Evolutionary conservation across 1,284 basidiomycete species (phyloP), one percentile per base, ranked within the genome.

Genomic region (Boletus calvinii): DNA sequence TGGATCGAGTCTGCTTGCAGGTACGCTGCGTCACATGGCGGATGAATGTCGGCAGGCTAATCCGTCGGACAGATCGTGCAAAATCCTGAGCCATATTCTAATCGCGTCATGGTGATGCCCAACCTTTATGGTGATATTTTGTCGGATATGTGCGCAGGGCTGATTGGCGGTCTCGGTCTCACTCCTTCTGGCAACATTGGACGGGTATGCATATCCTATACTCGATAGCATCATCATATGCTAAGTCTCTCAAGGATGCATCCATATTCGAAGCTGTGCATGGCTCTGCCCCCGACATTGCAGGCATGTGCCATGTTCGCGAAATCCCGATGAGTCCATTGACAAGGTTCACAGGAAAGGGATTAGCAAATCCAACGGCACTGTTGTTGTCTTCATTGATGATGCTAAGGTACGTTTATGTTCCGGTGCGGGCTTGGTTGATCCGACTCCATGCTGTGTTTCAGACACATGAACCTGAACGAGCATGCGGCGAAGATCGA

Each of bases 81-180:
- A 73, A 94, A 99, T 76, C 97, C 97, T 32, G 79, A 76, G 60
- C 97, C 97, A 10, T 99, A 88, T 77, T 81, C 92, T 43, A 95
- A 98, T 77, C 90, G 94, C 55, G 97, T 99, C 63, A 99, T 99
- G 96, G 97, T 99, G 63, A 99, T 99, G 96, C 97, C 97, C 60
- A 99, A 99, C 81, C 78, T 99, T 58, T 95, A 92, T 68, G 94
- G 92, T 72, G 96, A 98, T 74, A 99, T 99, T 71, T 78, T 98
- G 59, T 98, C 96, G 47, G 96, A 99, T 74, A 96, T 99, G 90
- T 98, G 96, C 62, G 97, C 97, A 58, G 97, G 96, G 64, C 82
- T 99, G 64, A 99, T 99, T 72, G 97, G 97, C 63, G 97, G 97
- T 66, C 82, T 99, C 60, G 97, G 96, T 62, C 81, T 99, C 56